A percentile compares a stretch with the other conserved stretches of the same genome.
phyloP scores from a whole-genome alignment of 2,329 filamentous ascomycete genomes.

The Alternaria gaisen region DNA sequence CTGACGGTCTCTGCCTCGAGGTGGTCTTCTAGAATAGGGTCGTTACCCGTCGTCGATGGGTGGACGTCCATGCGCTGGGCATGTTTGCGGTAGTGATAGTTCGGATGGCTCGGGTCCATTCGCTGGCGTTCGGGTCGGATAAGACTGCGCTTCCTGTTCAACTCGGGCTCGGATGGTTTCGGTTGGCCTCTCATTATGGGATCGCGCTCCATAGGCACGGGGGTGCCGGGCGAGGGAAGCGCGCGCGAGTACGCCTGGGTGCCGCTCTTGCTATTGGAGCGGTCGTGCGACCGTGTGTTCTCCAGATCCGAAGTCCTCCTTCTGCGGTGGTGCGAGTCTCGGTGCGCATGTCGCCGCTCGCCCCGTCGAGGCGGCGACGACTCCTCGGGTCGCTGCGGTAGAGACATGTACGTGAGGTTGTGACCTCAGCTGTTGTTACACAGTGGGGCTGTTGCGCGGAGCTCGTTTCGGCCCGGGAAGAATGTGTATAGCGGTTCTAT shows the following conservation, averaged over 20 bases:
- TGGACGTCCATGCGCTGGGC: slow-evolving; percentile 90
- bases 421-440: slow-evolving; percentile 28
- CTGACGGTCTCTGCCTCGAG: slow-evolving; percentile 63
- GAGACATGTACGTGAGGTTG: slow-evolving; percentile 53
- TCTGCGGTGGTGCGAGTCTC: slow-evolving; percentile 64
- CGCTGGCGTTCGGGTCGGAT: slow-evolving; percentile 88
- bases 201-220: slow-evolving; percentile 59
- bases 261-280: slow-evolving; percentile 50
- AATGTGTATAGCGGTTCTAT: slow-evolving; percentile 18
- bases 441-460: slow-evolving; percentile 14
- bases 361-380: slow-evolving; percentile 64
- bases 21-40: slow-evolving; percentile 81
- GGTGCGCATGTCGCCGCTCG: slow-evolving; percentile 62
- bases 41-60: slow-evolving; percentile 91
- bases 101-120: slow-evolving; percentile 86
- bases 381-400: slow-evolving; percentile 68
- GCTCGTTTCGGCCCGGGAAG: slow-evolving; percentile 12
- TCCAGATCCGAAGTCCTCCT: slow-evolving; percentile 73
- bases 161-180: slow-evolving; percentile 55
- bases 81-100: slow-evolving; percentile 96
- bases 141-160: slow-evolving; percentile 82
- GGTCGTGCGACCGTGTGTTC: slow-evolving; percentile 60
- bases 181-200: slow-evolving; percentile 58
- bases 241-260: slow-evolving; percentile 52
- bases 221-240: slow-evolving; percentile 57